Conservation (phyloP, 768 basidiomycete genomes). For the Tricholoma sp. region DNA sequence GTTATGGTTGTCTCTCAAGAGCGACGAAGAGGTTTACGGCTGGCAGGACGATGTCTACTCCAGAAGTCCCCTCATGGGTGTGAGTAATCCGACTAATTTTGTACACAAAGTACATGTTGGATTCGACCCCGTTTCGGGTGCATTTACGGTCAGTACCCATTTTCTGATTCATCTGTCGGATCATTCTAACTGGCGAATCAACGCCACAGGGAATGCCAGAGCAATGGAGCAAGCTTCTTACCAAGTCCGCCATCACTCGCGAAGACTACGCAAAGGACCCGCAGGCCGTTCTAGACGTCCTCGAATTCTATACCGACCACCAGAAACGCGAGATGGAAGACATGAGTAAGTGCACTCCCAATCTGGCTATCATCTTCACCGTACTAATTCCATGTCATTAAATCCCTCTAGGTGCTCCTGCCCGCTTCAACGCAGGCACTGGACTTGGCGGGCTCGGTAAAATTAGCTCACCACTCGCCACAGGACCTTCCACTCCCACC, state of each 20-base stretch:
- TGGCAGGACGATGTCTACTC: conserved; percentile 98
- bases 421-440: conserved; percentile 88
- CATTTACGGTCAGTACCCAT: conserved; percentile 72
- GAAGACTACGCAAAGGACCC: conserved; percentile 98
- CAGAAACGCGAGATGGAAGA: conserved; percentile 91
- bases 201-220: conserved; percentile 81
- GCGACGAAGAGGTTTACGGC: conserved; percentile 93
- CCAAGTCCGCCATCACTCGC: conserved; percentile 94
- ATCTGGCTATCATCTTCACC: conserved; percentile 15
- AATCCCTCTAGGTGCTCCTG: conserved; percentile 43
- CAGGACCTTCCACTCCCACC: conserved; percentile 13
- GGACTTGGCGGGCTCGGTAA: conserved; percentile 76
- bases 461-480: conserved; percentile 25
- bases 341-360: conserved; percentile 24
- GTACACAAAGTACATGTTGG: conserved; percentile 99
- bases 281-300: conserved; percentile 93
- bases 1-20: conserved; percentile 79
- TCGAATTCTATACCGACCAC: conserved; percentile 98
- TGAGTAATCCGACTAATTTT: conserved; percentile 94
- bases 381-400: conserved; percentile 9
- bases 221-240: conserved; percentile 96
- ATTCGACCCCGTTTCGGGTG: conserved; percentile 90
- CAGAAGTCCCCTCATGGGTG: conserved; percentile 88
- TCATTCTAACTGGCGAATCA: not conserved
- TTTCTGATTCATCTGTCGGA: not conserved